Conservation (phyloP, 108 stramenopile species). For the Hondaea fermentalgiana region DNA sequence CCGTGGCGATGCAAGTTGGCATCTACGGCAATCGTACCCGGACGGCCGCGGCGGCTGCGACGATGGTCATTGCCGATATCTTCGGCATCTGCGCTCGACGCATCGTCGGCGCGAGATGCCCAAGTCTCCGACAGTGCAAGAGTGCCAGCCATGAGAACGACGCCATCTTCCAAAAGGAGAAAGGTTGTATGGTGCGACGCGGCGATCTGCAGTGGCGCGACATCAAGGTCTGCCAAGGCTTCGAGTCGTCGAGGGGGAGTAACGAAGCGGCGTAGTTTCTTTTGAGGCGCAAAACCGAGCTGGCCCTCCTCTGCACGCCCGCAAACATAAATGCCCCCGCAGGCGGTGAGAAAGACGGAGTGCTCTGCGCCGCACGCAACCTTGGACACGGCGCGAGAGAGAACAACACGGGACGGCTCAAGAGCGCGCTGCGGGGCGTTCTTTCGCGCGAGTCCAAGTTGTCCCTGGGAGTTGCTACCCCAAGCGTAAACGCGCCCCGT, state of each 20-base stretch:
- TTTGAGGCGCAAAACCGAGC: background rate
- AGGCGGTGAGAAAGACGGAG: constrained; percentile 36
- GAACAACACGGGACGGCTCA: background rate
- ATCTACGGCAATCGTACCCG: no score
- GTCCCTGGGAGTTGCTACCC: constrained; percentile 34
- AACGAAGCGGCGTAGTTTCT: background rate
- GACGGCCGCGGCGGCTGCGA: no score
- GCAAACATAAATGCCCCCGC: constrained; percentile 27
- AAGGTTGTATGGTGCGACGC: background rate
- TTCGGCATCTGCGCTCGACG: no score
- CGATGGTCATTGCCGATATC: no score
- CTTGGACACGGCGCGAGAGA: background rate
- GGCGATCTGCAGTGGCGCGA: background rate
- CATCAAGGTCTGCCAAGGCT: background rate
- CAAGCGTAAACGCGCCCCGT: constrained; percentile 26
- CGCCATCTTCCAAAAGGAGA: background rate
- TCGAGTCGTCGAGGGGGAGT: background rate
- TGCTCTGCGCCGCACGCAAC: constrained; percentile 47
- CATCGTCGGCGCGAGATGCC: no score
- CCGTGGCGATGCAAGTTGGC: no score
- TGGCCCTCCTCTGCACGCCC: background rate
- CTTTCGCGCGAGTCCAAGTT: constrained; percentile 6
- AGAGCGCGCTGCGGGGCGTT: no score
- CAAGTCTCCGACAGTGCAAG: background rate
- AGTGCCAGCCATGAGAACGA: background rate